These are phyloP conservation scores for Monosporozyma solicola DNA, from an alignment of 805 yeast genomes.

Conservation along the genomic window DNA sequence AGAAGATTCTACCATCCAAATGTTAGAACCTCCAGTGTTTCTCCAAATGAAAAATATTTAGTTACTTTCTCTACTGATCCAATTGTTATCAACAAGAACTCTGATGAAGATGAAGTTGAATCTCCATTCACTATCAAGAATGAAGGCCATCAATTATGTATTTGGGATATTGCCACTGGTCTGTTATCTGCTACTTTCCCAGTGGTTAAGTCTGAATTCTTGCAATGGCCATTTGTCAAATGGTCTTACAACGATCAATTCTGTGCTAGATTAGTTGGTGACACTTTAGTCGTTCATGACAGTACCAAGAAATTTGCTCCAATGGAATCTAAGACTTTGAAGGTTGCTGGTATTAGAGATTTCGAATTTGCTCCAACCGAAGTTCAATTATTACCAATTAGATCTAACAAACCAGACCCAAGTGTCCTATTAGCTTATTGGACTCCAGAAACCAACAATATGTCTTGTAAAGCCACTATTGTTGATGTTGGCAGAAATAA, in stretches of 20 bases:
- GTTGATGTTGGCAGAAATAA: slow-evolving; percentile 66
- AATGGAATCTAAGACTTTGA: slow-evolving; percentile 76
- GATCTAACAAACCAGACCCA: slow-evolving; percentile 38
- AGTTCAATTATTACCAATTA: slow-evolving; percentile 53
- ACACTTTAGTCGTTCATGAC: slow-evolving; percentile 85
- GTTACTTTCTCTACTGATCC: slow-evolving; percentile 88
- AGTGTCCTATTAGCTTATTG: slow-evolving; percentile 78
- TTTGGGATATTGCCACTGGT: slow-evolving; percentile 86
- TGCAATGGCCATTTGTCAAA: slow-evolving; percentile 93
- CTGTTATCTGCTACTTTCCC: slow-evolving; percentile 86
- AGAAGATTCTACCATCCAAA: slow-evolving; percentile 80
- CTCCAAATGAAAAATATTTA: slow-evolving; percentile 84
- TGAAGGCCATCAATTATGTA: slow-evolving; percentile 86
- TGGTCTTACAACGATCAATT: slow-evolving; percentile 91
- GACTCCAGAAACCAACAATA: slow-evolving; percentile 92
- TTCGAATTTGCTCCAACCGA: slow-evolving; percentile 94
- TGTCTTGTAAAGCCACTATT: slow-evolving; percentile 88
- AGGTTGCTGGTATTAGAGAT: slow-evolving; percentile 76
- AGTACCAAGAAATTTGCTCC: slow-evolving; percentile 63
- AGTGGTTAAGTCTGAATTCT: slow-evolving; percentile 56
- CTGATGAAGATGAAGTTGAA: slow-evolving; percentile 36
- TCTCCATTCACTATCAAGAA: slow-evolving; percentile 82
- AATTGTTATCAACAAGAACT: slow-evolving; percentile 36
- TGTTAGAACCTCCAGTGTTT: slow-evolving; percentile 81
- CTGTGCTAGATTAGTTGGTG: slow-evolving; percentile 93